Conservation (phyloP, 305 asterid genomes). For the Solanum hybrid region DNA sequence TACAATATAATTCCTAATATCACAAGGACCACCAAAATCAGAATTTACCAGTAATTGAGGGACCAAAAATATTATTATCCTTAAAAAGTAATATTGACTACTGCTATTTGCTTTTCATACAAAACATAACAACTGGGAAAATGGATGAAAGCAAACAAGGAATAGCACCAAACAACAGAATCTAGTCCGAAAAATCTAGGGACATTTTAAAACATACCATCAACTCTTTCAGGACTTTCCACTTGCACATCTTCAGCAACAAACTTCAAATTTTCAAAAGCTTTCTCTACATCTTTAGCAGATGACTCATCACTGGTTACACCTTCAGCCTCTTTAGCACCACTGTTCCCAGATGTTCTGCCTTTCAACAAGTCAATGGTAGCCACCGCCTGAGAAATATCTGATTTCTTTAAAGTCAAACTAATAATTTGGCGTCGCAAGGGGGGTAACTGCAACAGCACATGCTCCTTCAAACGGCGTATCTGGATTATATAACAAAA, state of each 20-base stretch:
- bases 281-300: neutral
- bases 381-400: slow-evolving; percentile 59
- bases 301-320: slow-evolving; percentile 13
- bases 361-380: slow-evolving; percentile 37
- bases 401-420: slow-evolving; percentile 55
- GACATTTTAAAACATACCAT: neutral
- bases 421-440: slow-evolving; percentile 79
- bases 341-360: slow-evolving; percentile 31
- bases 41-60: neutral
- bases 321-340: slow-evolving; percentile 39
- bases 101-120: neutral
- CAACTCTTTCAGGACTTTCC: slow-evolving; percentile 1
- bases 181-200: neutral
- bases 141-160: neutral
- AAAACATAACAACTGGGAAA: neutral
- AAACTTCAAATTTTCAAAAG: slow-evolving; percentile 2
- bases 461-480: slow-evolving; percentile 89
- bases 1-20: neutral
- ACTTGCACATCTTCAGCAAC: neutral
- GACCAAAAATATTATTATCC: neutral
- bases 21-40: neutral
- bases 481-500: slow-evolving; percentile 39
- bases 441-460: slow-evolving; percentile 82
- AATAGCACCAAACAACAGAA: neutral
- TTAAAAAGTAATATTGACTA: neutral